phyloP scores from a whole-genome alignment of 75 land plant species.

The Azolla pinnata region DNA sequence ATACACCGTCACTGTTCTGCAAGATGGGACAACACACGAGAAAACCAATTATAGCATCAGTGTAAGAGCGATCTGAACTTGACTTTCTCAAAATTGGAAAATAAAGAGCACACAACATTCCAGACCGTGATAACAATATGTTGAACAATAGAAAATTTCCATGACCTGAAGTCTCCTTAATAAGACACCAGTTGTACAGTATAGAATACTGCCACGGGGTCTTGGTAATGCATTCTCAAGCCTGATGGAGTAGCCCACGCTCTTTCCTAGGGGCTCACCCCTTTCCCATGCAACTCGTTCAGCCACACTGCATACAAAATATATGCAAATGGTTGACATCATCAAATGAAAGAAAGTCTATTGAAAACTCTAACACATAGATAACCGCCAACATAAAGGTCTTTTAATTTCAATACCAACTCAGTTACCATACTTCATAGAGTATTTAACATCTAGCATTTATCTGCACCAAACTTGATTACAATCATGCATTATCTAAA shows the following conservation, averaged over 20 bases:
- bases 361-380: too few species aligned
- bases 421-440: too few species aligned
- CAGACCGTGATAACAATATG: not conserved
- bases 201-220: conserved; percentile 30
- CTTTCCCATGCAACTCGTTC: conserved; percentile 36
- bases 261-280: conserved; percentile 25
- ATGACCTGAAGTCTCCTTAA: conserved; percentile 24
- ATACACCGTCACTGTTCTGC: conserved; percentile 21
- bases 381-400: too few species aligned
- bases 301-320: conserved; percentile 22
- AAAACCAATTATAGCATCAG: not conserved
- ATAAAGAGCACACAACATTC: not conserved
- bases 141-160: conserved; percentile 2
- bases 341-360: too few species aligned
- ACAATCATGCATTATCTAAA: not conserved
- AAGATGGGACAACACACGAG: not conserved
- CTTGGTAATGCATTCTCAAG: conserved; percentile 27
- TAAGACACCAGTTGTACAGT: conserved; percentile 37
- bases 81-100: not conserved
- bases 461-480: too few species aligned
- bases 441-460: too few species aligned
- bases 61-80: not conserved
- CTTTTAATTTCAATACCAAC: too few species aligned
- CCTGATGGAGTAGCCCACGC: conserved; percentile 29
- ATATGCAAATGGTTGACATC: too few species aligned